Conservation (phyloP, 1,139 yeast genomes). For the Magnusiomyces tetraspermus region DNA sequence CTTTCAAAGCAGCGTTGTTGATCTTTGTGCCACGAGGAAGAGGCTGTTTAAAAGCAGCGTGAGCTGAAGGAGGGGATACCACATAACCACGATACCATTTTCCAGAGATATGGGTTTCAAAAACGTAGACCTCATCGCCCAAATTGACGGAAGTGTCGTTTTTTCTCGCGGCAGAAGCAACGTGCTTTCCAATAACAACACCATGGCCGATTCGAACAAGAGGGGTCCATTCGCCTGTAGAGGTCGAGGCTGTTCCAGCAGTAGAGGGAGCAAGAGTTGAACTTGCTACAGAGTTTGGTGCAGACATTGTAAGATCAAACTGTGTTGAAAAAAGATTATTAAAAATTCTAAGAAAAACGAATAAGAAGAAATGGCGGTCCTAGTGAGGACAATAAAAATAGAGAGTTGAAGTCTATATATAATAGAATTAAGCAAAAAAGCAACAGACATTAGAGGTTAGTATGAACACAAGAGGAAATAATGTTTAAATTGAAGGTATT, state of each 20-base stretch:
- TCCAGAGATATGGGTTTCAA: constrained; percentile 50
- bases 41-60: constrained; percentile 26
- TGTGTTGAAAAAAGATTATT: no score
- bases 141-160: constrained; percentile 40
- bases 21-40: constrained; percentile 19
- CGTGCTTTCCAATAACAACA: constrained; percentile 23
- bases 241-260: no score
- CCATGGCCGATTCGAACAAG: constrained; percentile 25
- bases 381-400: no score
- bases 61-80: constrained; percentile 27
- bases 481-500: no score
- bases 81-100: constrained; percentile 80
- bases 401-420: no score
- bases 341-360: no score
- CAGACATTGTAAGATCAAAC: no score
- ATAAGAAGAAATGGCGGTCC: no score
- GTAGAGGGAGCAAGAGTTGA: not conserved
- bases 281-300: not conserved
- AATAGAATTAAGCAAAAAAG: no score
- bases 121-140: constrained; percentile 73
- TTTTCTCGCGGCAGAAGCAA: constrained; percentile 16
- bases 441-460: no score
- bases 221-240: constrained; percentile 37
- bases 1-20: constrained; percentile 22
- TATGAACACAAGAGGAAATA: no score